Percentiles rank a stretch among this genome's conserved stretches.
Evolutionary conservation across 495 filamentous ascomycete species (phyloP).

Genomic region (Haplographium delicatum): DNA sequence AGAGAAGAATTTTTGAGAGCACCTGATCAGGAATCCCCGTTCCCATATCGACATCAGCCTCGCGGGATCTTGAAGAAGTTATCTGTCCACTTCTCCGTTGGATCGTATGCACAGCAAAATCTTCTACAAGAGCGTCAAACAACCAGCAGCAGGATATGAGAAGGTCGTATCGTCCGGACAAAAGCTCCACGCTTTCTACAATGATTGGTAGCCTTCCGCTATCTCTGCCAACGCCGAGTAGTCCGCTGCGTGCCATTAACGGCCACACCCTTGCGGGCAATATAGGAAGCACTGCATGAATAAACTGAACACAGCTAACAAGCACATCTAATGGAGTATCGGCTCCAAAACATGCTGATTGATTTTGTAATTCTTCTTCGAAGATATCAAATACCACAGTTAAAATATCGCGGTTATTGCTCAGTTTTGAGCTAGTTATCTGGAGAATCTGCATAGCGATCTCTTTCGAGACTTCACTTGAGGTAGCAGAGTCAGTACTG

Average conservation of each 20-base stretch:
- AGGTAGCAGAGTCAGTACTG: constrained; percentile 2
- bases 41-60: constrained; percentile 49
- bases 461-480: constrained; percentile 18
- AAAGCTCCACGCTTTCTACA: constrained; percentile 69
- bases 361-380: constrained; percentile 56
- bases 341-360: constrained; percentile 37
- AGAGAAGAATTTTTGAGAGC: constrained; percentile 64
- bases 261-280: constrained; percentile 83
- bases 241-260: constrained; percentile 70
- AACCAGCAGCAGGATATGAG: constrained; percentile 64
- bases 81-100: constrained; percentile 57
- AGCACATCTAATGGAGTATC: constrained; percentile 55
- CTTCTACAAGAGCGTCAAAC: constrained; percentile 70
- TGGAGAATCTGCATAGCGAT: constrained; percentile 50
- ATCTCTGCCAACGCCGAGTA: constrained; percentile 67
- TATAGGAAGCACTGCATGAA: constrained; percentile 62
- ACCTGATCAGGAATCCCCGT: constrained; percentile 72
- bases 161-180: constrained; percentile 70
- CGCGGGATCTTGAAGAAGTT: constrained; percentile 41
- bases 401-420: constrained; percentile 70
- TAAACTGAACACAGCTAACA: constrained; percentile 72
- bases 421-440: constrained; percentile 67
- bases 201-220: constrained; percentile 70
- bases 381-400: constrained; percentile 78
- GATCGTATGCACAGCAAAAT: constrained; percentile 67